Percentiles rank a stretch among this genome's conserved stretches.
Conservation (phyloP, 129 eudicot species). For the Daucus carota region DH1_v3.0 NC_030381.2:37438001-37438500, state of each 20-base stretch:
- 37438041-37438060: neutral
- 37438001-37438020: neutral
- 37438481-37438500: slow-evolving; percentile 12
- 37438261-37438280: slow-evolving; percentile 21
- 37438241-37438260: slow-evolving; percentile 27
- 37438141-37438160: slow-evolving; percentile 66
- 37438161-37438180: slow-evolving; percentile 58
- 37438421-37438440: slow-evolving; percentile 9
- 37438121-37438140: slow-evolving; percentile 70
- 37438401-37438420: neutral
- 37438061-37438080: neutral
- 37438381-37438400: neutral
- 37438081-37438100: slow-evolving; percentile 68
- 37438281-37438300: slow-evolving; percentile 10
- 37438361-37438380: slow-evolving; percentile 10
- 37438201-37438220: slow-evolving; percentile 81
- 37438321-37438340: slow-evolving; percentile 16
- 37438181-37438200: slow-evolving; percentile 69
- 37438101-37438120: slow-evolving; percentile 72
- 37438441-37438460: slow-evolving; percentile 24
- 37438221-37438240: slow-evolving; percentile 58
- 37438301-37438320: neutral
- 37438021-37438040: no score
- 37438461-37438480: slow-evolving; percentile 18
- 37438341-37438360: slow-evolving; percentile 13